Evolutionary conservation across 1,139 yeast genomes (phyloP).

Genomic region (Hyphopichia buzzinii): DNA sequence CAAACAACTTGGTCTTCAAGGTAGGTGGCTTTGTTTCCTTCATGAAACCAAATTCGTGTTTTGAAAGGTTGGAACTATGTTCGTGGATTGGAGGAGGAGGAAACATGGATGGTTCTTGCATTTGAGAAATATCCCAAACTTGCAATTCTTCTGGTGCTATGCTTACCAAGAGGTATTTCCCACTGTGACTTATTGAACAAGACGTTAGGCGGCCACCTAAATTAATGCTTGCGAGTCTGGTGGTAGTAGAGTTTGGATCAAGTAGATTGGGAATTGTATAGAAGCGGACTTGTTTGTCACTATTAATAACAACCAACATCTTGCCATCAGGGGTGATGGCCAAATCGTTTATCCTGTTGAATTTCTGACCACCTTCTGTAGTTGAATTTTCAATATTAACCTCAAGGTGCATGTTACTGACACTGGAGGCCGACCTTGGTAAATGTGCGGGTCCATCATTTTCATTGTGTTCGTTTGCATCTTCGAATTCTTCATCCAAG

Average conservation of each 20-base stretch:
- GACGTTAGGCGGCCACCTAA: slow-evolving; percentile 40
- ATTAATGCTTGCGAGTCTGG: slow-evolving; percentile 31
- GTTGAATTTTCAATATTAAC: slow-evolving; percentile 3
- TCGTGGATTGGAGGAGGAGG: neutral
- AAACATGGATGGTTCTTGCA: neutral
- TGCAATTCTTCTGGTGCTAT: slow-evolving; percentile 79
- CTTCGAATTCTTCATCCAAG: slow-evolving; percentile 19
- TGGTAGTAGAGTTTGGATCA: slow-evolving; percentile 34
- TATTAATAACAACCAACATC: slow-evolving; percentile 60
- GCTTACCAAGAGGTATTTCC: slow-evolving; percentile 57
- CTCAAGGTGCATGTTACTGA: neutral
- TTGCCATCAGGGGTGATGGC: slow-evolving; percentile 63
- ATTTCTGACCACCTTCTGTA: slow-evolving; percentile 21
- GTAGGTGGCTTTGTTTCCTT: slow-evolving; percentile 22
- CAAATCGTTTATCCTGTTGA: slow-evolving; percentile 63
- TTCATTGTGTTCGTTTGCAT: slow-evolving; percentile 12
- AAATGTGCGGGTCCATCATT: slow-evolving; percentile 5
- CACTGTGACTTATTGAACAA: slow-evolving; percentile 38
- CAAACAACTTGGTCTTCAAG: slow-evolving; percentile 61
- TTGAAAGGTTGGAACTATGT: slow-evolving; percentile 11
- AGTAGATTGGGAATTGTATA: slow-evolving; percentile 41
- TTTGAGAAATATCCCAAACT: slow-evolving; percentile 59
- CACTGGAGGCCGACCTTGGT: neutral
- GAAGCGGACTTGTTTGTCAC: slow-evolving; percentile 56
- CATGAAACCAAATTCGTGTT: slow-evolving; percentile 25